Base-by-base conservation (phyloP, 164 flowering plant genomes). In the Piper betle region DNA sequence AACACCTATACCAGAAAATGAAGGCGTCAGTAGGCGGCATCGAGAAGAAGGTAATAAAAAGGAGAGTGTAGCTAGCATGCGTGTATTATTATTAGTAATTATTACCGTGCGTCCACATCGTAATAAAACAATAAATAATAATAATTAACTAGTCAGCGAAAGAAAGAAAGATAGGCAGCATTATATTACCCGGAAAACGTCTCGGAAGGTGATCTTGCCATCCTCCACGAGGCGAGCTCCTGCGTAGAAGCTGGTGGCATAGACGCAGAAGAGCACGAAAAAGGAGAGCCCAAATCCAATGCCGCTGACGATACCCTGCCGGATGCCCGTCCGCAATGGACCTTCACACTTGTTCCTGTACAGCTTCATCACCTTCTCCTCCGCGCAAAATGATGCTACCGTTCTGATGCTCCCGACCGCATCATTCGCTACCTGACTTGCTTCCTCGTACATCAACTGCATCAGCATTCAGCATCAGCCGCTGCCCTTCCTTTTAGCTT, bases 351-450 rank as follows among this genome's bases (percentile, higher is more conserved):
- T 71, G 40, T 62, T 66, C 58, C 59, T 62, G 60, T 71, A 71
- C 57, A 66, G 48, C 46, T 62, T 19, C 73, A 71, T 71, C 60
- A 71, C 73, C 59, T 70, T 71, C 33, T 71, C 69, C 52, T 71
- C 73, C 7, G 69, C 69, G 46, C 73, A 71, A 40, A 71, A 71
- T 38, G 73, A 66, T 50, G 69, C 73, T 42, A 71, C 69, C 39
- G 73, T 66, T 58, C 73, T 66, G 53, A 71, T 71, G 55, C 66
- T 71, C 37, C 69, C 69, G 7, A 71, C 69, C 19, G 73, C 73
- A 59, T 71, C 73, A 19, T 48, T 71, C 55, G 74, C 74, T 48
- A 71, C 69, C 66, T 71, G 74, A 40, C 74, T 71, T 39, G 74
- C 74, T 55, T 66, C 70, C 58, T 63, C 74, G 18, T 66, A 71